Base-by-base conservation (phyloP, 192 early-diverging fungal species). In the Entomortierella lignicola region DNA sequence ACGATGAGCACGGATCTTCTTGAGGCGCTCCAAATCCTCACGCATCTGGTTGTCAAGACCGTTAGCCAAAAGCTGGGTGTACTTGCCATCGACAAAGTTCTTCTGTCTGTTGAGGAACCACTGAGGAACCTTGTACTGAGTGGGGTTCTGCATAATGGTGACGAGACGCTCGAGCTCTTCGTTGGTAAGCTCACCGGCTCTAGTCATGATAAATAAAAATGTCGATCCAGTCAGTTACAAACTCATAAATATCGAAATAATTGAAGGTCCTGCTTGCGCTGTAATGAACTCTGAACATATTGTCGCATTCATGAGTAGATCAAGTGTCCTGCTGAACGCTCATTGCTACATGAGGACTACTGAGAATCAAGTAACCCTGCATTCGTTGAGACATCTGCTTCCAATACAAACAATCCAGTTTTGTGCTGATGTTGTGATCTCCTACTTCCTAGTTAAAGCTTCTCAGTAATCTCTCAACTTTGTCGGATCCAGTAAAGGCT, bases 21-120 rank as follows among this genome's bases (percentile, higher is more conserved):
- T 99, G 85, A 99, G 87, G 72, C 95, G 93, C 88, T 99, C 97
- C 62, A 99, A 89, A 84, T 99, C 97, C 89, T 98, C 96, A 95
- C 97, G 96, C 85, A 96, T 89, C 89, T 93, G 92, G 90, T 92
- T 97, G 89, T 99, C 96, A 50, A 99, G 85, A 65, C 81, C 85
- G 91, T 99, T 99, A 71, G 97, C 92, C 80, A 99, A 88, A 66
- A 94, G 85, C 88, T 99, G 97, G 66, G 92, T 90, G 92, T 93
- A 96, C 87, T 95, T 96, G 85, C 96, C 96, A 82, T 95, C 93
- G 79, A 91, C 88, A 83, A 95, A 91, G 89, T 99, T 96, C 94
- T 98, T 99, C 86, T 99, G 97, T 85, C 96, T 92, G 93, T 99
- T 99, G 61, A 99, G 91, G 94, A 98, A 99, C 97, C 97, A 99